Evolutionary conservation across 768 basidiomycete species (phyloP), one percentile per base, ranked within the genome.

Genomic region (Boletellus ananiceps): DNA sequence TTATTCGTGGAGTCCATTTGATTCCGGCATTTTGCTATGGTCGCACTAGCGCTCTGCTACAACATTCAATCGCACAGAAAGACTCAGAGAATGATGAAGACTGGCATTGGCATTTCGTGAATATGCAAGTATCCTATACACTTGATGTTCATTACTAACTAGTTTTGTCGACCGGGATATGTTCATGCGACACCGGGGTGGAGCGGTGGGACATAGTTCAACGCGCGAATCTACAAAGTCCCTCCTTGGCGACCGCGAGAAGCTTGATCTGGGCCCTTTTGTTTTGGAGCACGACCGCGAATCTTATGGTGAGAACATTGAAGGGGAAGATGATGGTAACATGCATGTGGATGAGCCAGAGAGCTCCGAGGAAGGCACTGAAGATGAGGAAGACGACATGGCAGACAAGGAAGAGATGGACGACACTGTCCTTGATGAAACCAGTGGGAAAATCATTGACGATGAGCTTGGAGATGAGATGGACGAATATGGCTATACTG

Each of bases 51-150:
- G 7, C 4, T 0, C 8, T 48, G 0, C 8, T 57, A 11, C 37
- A n/a, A 0, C 57, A 55, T 3, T 47, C 43, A 5, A 44, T 61
- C 23, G 34, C 46, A 19, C 37, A 12, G 8, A 36, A 44, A 13
- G 19, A 51, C 1, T 31, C 44, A 0, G 54, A 65, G 14, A 47
- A 51, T 1, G 19, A 67, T 18, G 38, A 60, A 1, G 74, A 73
- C 40, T 74, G 62, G 58, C 35, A 47, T 6, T 63, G 56, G 42
- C 68, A 62, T 36, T 70, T 67, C 55, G 62, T 74, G 0, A 67
- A 64, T 29, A 60, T 68, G 73, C 74, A 44, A 40, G 66, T 39
- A 21, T 13, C 11, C 9, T 39, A 29, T n/a, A n/a, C n/a, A 3
- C 31, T 18, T 6, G 11, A 16, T 29, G n/a, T n/a, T n/a, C n/a